phyloP scores from a whole-genome alignment of 148 eudicot species.

The Vaccinium corymbosum region DNA sequence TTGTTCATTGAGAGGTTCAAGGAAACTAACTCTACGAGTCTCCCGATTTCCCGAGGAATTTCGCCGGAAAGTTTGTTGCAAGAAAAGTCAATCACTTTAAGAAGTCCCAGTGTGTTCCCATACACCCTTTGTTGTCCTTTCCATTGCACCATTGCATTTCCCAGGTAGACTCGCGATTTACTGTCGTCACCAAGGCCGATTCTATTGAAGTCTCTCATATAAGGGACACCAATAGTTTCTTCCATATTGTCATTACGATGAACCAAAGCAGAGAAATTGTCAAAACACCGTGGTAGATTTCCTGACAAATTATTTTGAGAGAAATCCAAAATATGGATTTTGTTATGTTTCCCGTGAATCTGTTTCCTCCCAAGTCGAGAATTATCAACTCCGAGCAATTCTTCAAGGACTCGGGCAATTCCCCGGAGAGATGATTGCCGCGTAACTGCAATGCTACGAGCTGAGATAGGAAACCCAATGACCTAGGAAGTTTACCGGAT shows the following conservation, averaged over 20 bases:
- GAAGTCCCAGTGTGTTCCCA: background rate
- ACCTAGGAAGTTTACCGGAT: constrained; percentile 7
- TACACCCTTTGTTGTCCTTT: constrained; percentile 19
- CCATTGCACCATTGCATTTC: constrained; percentile 8
- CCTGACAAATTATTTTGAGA: constrained; percentile 22
- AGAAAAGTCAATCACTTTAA: constrained; percentile 29
- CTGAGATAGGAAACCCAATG: background rate
- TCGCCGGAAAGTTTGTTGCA: constrained; percentile 18
- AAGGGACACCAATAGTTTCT: background rate
- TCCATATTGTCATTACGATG: background rate
- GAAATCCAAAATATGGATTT: constrained; percentile 18
- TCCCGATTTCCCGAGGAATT: constrained; percentile 16
- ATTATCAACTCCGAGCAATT: background rate
- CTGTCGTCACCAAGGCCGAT: too few relatives aligned
- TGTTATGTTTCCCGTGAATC: background rate
- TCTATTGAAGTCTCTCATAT: too few relatives aligned
- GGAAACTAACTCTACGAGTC: constrained; percentile 17
- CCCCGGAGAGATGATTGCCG: background rate
- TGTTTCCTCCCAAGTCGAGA: background rate
- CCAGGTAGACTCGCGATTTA: too few relatives aligned
- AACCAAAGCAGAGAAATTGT: constrained; percentile 10
- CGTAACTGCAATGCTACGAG: background rate
- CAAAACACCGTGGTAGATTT: constrained; percentile 9
- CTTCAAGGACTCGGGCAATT: constrained; percentile 11
- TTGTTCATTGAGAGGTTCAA: constrained; percentile 29